Percentiles rank a stretch among this genome's conserved stretches.
Evolutionary conservation across 129 eudicot species (phyloP).

Genomic region (Pittosporum tobira): DNA sequence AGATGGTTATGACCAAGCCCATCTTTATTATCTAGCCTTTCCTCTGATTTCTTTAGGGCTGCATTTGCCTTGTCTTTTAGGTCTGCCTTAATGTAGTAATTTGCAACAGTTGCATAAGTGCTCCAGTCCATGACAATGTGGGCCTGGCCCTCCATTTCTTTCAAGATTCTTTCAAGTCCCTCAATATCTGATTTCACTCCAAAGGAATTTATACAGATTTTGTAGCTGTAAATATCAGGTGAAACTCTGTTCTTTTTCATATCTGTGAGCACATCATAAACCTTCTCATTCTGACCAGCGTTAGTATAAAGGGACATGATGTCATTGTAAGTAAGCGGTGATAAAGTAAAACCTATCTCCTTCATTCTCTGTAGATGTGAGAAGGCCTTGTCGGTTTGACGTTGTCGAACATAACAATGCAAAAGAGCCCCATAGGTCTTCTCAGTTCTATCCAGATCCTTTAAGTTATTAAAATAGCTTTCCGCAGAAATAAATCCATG

Average conservation of each 20-base stretch:
- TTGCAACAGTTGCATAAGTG: conserved; percentile 75
- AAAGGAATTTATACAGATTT: conserved; percentile 61
- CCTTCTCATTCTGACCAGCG: conserved; percentile 30
- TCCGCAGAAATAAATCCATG: conserved; percentile 65
- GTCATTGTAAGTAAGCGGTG: conserved; percentile 55
- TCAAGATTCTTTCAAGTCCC: conserved; percentile 51
- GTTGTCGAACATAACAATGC: conserved; percentile 75
- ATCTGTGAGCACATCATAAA: conserved; percentile 39
- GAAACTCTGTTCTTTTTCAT: conserved; percentile 49
- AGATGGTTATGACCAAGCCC: conserved; percentile 57
- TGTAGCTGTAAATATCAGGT: conserved; percentile 70
- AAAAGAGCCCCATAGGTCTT: conserved; percentile 89
- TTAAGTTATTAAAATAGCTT: conserved; percentile 49
- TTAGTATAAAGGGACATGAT: conserved; percentile 59
- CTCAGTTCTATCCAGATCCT: conserved; percentile 42
- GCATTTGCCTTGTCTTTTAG: conserved; percentile 40
- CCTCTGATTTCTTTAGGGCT: conserved; percentile 58
- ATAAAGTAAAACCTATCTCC: conserved; percentile 40
- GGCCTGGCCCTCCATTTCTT: conserved; percentile 63
- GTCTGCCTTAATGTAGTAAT: conserved; percentile 37
- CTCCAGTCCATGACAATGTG: conserved; percentile 72
- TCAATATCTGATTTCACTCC: conserved; percentile 42
- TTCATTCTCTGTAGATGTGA: conserved; percentile 64
- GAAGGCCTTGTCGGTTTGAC: conserved; percentile 54
- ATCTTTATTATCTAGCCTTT: conserved; percentile 39